phyloP scores from a whole-genome alignment of 2,329 filamentous ascomycete species.

The Xylariaceae sp. region DNA sequence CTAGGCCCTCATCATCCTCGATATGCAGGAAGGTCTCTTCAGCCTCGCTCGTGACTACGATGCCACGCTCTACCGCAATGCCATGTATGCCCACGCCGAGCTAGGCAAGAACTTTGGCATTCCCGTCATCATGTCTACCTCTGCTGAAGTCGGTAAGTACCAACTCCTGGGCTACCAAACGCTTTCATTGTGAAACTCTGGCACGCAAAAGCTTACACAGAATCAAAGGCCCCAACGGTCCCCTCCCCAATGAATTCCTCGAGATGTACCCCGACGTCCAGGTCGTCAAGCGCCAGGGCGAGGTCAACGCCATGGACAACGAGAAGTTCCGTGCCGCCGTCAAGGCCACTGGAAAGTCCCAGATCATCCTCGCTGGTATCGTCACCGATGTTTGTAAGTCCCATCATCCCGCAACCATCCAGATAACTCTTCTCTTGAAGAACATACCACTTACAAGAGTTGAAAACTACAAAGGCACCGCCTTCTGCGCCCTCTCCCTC shows the following conservation, averaged over 20 bases:
- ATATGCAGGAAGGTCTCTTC: constrained; percentile 56
- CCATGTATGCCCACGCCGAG: constrained; percentile 62
- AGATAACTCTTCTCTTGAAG: neutral
- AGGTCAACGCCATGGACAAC: constrained; percentile 76
- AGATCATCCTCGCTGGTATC: constrained; percentile 68
- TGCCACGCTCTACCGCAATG: constrained; percentile 58
- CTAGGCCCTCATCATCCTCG: constrained; percentile 52
- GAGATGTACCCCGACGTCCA: constrained; percentile 62
- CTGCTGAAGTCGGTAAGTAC: constrained; percentile 48
- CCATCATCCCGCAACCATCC: neutral
- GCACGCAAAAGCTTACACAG: neutral
- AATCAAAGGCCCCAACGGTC: constrained; percentile 62
- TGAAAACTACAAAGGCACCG: constrained; percentile 44
- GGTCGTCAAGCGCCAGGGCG: constrained; percentile 61
- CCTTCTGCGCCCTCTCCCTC: constrained; percentile 69
- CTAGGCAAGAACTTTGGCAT: constrained; percentile 62
- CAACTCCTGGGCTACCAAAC: neutral
- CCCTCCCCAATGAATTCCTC: constrained; percentile 62
- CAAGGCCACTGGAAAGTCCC: constrained; percentile 57
- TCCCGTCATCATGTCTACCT: constrained; percentile 66
- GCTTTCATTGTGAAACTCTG: neutral
- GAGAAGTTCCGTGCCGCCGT: constrained; percentile 61
- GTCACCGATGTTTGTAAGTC: constrained; percentile 63
- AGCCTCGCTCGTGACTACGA: constrained; percentile 60
- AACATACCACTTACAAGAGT: neutral